Evolutionary conservation across 768 basidiomycete species (phyloP).

Genomic region (Pleurotus djamor): DNA sequence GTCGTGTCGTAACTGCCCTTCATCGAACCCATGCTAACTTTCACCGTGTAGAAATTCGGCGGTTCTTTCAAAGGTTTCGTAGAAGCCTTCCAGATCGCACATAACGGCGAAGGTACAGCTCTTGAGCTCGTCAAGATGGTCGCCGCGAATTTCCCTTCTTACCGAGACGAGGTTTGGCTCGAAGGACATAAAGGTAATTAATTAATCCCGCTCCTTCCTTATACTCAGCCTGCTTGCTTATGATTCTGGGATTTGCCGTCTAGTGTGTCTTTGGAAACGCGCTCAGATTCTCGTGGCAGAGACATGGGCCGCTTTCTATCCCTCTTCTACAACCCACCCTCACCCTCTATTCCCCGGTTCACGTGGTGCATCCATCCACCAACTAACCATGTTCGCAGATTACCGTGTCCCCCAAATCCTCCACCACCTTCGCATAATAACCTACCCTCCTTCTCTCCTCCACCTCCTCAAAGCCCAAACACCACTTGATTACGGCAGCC

Average conservation of each 20-base stretch:
- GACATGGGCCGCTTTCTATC: constrained; percentile 90
- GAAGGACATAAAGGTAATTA: constrained; percentile 57
- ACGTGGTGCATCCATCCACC: constrained; percentile 56
- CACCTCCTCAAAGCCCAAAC: constrained; percentile 42
- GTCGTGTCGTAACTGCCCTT: neutral
- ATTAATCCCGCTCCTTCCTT: constrained; percentile 1
- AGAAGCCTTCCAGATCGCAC: constrained; percentile 51
- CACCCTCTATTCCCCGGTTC: constrained; percentile 76
- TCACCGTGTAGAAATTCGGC: constrained; percentile 49
- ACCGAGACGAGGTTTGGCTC: constrained; percentile 65
- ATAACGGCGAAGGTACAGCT: constrained; percentile 59
- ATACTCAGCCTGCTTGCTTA: neutral
- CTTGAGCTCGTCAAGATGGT: constrained; percentile 74
- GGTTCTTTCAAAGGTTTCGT: constrained; percentile 74
- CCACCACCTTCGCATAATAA: constrained; percentile 76
- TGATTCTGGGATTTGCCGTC: too few relatives aligned
- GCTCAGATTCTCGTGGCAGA: constrained; percentile 92
- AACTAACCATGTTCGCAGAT: constrained; percentile 93
- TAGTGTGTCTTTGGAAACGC: constrained; percentile 87
- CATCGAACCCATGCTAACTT: neutral
- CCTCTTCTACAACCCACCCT: constrained; percentile 32
- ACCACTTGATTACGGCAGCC: constrained; percentile 50
- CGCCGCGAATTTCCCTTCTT: constrained; percentile 67
- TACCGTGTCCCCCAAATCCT: constrained; percentile 91
- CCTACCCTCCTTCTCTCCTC: constrained; percentile 65